Evolutionary conservation across 257 asterid genomes (phyloP), one percentile per base, ranked within the genome.

Genomic region (Scutellaria minor): DNA sequence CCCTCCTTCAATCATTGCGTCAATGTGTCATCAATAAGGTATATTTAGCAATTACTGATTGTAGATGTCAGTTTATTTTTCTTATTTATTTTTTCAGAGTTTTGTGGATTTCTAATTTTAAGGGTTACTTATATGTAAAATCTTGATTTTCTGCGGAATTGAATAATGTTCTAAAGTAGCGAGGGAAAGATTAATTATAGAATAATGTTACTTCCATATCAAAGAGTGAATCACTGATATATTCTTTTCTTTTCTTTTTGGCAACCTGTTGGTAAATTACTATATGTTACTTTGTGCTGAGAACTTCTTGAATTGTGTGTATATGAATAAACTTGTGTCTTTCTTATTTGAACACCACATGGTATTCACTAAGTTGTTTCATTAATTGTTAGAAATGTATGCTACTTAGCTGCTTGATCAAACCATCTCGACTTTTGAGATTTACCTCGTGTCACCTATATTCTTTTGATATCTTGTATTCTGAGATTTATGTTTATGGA

Each of bases 1-100:
- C 80, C 22, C 87, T 90, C 63, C 83, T 92, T 48, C 90, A 90
- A 70, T 76, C 91, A 44, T 74, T 92, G 83, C 97, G 93, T 37
- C 85, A 85, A 70, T 92, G 98, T 76, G 86, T 90, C 55, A 70
- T 88, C 70, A 73, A 76, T 48, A 85, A 92, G 95, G 98, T 88
- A 79, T 2, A 0, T 22, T 9, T 66, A 12, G 1, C 66, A 1
- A 56, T 40, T 40, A n/a, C 41, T 18, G 18, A 18, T 18, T 18
- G 18, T 18, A 18, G 27, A 24, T 24, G 2, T 48, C 39, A 4
- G 40, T 18, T 46, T 42, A 6, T 13, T 47, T 8, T 65, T 35
- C 48, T 37, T 50, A 15, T 15, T 10, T 10, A 24, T 24, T 27
- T 2, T 44, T 72, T 13, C 46, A 40, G 45, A 0, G 22, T 39